Base-by-base conservation (phyloP, 768 basidiomycete genomes). In the Leccinum uliginosum region DNA sequence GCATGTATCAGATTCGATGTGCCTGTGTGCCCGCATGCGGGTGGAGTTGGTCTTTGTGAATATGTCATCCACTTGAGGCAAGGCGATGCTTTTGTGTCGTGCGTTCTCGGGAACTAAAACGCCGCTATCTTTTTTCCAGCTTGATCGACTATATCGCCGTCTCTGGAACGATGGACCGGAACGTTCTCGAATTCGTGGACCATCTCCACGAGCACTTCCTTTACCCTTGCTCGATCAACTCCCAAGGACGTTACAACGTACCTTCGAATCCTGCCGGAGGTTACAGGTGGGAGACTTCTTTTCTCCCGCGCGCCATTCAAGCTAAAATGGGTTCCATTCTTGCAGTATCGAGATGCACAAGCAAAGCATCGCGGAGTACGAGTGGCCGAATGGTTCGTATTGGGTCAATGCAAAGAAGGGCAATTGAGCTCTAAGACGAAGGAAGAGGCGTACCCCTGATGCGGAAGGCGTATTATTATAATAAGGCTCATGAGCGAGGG, bases 151-250 rank as follows among this genome's bases (percentile, higher is more conserved):
- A 95, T 67, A 90, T 98, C 63, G 84, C 83, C 58, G 78, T 98
- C 54, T 95, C 93, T 1, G 95, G 93, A 2, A 82, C 86, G 19
- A 95, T 95, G 86, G 93, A 96, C 64, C 84, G 90, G 50, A 97
- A 98, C 68, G 95, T 97, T 4, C 84, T 98, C 40, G 94, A 93
- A 71, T 91, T 83, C 61, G 89, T 86, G 32, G 87, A 93, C 68
- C 95, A 97, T 71, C 78, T 98, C 38, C 95, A 98, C 73, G 93
- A 98, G 66, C 91, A 97, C 69, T 98, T 97, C 74, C 75, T 87
- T 44, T 85, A 85, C 58, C 93, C 93, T 2, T 91, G 90, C 65
- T 88, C 91, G 17, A 93, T 98, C 75, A 97, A 95, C 73, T 59
- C 73, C 2, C 80, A 80, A 15, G 95, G 94, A 40, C 79, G 92